A percentile compares a stretch with the other conserved stretches of the same genome.
Evolutionary conservation across 2,329 filamentous ascomycete genomes (phyloP).

Genomic region (Hymenoscyphus fraxineus): DNA sequence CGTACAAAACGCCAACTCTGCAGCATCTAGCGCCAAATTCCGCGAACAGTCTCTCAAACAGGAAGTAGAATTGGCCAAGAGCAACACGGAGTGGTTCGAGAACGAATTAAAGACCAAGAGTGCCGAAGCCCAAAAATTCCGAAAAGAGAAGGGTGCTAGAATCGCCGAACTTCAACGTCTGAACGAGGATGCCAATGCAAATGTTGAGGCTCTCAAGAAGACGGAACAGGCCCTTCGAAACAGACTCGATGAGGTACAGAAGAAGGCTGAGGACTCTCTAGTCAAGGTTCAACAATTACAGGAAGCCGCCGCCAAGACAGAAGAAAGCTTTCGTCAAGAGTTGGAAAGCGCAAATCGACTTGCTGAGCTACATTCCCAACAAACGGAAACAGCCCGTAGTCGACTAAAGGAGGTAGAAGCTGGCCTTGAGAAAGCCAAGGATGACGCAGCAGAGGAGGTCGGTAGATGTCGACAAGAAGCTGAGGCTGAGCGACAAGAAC

Average conservation of each 20-base stretch:
- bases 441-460: slow-evolving; percentile 58
- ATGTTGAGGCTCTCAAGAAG: slow-evolving; percentile 71
- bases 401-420: slow-evolving; percentile 67
- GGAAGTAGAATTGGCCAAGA: slow-evolving; percentile 82
- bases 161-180: slow-evolving; percentile 84
- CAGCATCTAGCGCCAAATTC: slow-evolving; percentile 79
- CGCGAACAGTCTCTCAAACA: slow-evolving; percentile 86
- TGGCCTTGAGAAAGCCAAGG: slow-evolving; percentile 54
- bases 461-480: slow-evolving; percentile 49
- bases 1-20: slow-evolving; percentile 75
- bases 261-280: slow-evolving; percentile 82
- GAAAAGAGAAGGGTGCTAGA: slow-evolving; percentile 90
- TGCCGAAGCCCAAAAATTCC: slow-evolving; percentile 80
- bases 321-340: slow-evolving; percentile 83
- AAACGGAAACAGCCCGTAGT: slow-evolving; percentile 67
- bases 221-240: slow-evolving; percentile 77
- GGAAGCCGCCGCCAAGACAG: slow-evolving; percentile 74
- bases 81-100: slow-evolving; percentile 91
- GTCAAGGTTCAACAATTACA: slow-evolving; percentile 79
- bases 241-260: slow-evolving; percentile 76
- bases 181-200: slow-evolving; percentile 78
- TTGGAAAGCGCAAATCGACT: slow-evolving; percentile 77
- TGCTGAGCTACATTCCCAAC: slow-evolving; percentile 76
- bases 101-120: slow-evolving; percentile 87
- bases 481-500: slow-evolving; percentile 55